These are phyloP conservation scores for Globisporangium rhizosaccharum DNA, from an alignment of 352 stramenopile species.

Conservation along the genomic window DNA sequence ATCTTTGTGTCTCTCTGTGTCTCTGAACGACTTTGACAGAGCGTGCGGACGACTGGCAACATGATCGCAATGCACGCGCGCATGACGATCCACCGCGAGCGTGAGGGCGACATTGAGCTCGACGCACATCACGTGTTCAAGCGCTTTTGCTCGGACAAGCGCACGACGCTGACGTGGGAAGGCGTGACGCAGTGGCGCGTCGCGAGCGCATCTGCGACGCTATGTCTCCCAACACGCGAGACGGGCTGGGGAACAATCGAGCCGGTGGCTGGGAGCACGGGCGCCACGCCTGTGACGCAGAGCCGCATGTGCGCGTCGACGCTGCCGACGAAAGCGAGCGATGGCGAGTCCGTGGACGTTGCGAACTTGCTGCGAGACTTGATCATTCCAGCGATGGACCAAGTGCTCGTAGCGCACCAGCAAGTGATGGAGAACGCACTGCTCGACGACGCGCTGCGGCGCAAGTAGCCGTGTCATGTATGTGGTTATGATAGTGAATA, in stretches of 20 bases:
- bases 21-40: not conserved
- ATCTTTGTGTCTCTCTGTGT: not conserved
- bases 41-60: not conserved
- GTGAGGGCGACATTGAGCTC: conserved; percentile 2
- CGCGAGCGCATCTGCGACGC: not conserved
- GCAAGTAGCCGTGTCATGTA: not conserved
- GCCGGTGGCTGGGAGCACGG: not conserved
- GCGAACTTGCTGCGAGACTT: conserved; percentile 9
- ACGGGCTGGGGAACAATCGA: conserved; percentile 9
- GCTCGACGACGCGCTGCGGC: conserved; percentile 6
- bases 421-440: conserved; percentile 12
- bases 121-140: conserved; percentile 12
- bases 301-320: conserved; percentile 3
- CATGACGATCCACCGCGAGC: conserved; percentile 6
- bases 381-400: conserved; percentile 8
- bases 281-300: not conserved
- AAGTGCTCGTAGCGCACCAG: conserved; percentile 4
- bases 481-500: not conserved
- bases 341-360: not conserved
- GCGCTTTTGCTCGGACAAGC: not conserved
- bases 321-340: not conserved
- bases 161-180: conserved; percentile 7
- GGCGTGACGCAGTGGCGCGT: conserved; percentile 10
- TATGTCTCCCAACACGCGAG: conserved; percentile 8
- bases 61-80: conserved; percentile 6